Percentiles rank a stretch among this genome's conserved stretches.
Evolutionary conservation across 805 yeast species (phyloP).

Genomic region (Ogataea pignaliae): DNA sequence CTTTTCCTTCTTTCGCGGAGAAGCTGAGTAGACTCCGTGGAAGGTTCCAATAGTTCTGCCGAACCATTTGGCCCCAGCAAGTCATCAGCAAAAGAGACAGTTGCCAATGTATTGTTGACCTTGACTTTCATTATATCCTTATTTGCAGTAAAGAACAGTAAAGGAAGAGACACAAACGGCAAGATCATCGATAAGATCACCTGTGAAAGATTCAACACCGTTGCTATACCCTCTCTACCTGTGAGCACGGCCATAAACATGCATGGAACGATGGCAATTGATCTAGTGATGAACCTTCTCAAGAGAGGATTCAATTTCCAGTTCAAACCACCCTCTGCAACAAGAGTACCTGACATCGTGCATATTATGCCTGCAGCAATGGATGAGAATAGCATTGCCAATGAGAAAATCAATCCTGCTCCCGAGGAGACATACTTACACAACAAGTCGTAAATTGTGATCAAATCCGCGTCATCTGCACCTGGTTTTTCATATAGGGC

Average conservation of each 20-base stretch:
- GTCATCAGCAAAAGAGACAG: neutral
- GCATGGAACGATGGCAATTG: constrained; percentile 79
- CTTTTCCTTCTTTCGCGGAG: constrained; percentile 10
- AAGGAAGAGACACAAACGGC: constrained; percentile 82
- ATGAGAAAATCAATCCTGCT: constrained; percentile 80
- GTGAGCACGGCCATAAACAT: constrained; percentile 63
- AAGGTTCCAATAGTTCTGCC: neutral
- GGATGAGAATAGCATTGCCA: constrained; percentile 81
- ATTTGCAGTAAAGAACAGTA: constrained; percentile 74
- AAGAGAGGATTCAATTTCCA: constrained; percentile 82
- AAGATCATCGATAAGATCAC: constrained; percentile 76
- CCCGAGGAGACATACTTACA: constrained; percentile 58
- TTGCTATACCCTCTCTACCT: constrained; percentile 68
- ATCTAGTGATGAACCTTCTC: constrained; percentile 71
- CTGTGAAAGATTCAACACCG: constrained; percentile 80
- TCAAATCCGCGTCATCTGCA: constrained; percentile 76
- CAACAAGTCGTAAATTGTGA: constrained; percentile 67
- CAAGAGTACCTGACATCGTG: constrained; percentile 91
- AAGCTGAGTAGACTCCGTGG: constrained; percentile 3
- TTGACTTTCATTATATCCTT: constrained; percentile 64
- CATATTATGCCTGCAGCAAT: constrained; percentile 91
- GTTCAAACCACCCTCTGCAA: constrained; percentile 81
- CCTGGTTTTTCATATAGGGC: constrained; percentile 67
- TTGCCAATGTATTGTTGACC: constrained; percentile 16
- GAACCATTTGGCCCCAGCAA: neutral